Evolutionary conservation across 495 filamentous ascomycete species (phyloP).

Genomic region (Niebla homalea): DNA sequence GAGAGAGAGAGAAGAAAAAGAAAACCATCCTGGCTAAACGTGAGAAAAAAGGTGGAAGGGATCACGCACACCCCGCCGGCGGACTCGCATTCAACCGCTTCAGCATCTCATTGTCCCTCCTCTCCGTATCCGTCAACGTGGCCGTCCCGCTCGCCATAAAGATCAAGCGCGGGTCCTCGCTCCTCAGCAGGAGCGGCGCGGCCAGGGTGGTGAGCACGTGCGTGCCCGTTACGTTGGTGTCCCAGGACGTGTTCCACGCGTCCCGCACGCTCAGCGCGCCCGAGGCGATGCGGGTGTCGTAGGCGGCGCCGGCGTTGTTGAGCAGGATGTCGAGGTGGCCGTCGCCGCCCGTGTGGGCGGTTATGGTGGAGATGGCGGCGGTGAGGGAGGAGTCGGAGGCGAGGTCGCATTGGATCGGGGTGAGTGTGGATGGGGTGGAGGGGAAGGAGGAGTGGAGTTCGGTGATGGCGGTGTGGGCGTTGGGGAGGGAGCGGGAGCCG

Average conservation of each 20-base stretch:
- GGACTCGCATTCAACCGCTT: conserved; percentile 23
- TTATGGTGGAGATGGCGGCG: conserved; percentile 20
- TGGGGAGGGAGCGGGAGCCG: conserved; percentile 21
- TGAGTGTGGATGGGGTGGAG: conserved; percentile 14
- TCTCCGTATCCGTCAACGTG: conserved; percentile 28
- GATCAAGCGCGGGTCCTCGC: conserved; percentile 32
- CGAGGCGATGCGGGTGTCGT: conserved; percentile 20
- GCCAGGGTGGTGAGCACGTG: conserved; percentile 33
- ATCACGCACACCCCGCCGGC: conserved; percentile 37
- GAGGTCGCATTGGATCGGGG: conserved; percentile 22
- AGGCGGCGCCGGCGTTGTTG: conserved; percentile 24
- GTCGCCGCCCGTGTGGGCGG: conserved; percentile 3
- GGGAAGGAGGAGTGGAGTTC: conserved; percentile 18
- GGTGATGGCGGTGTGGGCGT: conserved; percentile 21
- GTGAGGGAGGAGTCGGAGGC: conserved; percentile 19
- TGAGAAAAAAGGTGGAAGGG: conserved; percentile 8
- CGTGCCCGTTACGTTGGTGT: conserved; percentile 38
- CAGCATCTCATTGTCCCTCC: neutral
- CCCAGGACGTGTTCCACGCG: conserved; percentile 28
- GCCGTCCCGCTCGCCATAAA: conserved; percentile 37
- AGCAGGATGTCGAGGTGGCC: conserved; percentile 22
- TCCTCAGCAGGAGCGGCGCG: conserved; percentile 37
- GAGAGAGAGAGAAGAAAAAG: neutral
- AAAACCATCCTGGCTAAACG: neutral
- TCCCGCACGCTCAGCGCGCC: conserved; percentile 29